phyloP scores from a whole-genome alignment of 2,329 filamentous ascomycete species.

The Zopfia rhizophila region DNA sequence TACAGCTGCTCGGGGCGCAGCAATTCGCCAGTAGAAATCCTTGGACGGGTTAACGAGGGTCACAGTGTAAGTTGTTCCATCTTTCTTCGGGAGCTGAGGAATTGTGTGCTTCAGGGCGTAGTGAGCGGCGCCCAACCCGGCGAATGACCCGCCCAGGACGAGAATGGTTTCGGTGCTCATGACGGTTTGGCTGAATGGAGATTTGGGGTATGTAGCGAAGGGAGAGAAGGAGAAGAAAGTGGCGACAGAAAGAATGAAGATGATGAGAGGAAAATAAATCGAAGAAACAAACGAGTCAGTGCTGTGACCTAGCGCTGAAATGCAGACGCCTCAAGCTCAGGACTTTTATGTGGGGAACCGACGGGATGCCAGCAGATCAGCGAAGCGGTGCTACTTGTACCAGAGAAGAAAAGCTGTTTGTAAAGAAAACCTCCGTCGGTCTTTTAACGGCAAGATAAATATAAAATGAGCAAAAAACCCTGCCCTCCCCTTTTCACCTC shows the following conservation, averaged over 20 bases:
- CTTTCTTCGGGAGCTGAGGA: slow-evolving; percentile 46
- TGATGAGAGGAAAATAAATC: slow-evolving; percentile 9
- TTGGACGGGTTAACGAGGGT: slow-evolving; percentile 66
- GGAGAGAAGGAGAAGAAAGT: slow-evolving; percentile 5
- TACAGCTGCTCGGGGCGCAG: slow-evolving; percentile 64
- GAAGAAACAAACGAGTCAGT: slow-evolving; percentile 14
- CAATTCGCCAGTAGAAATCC: slow-evolving; percentile 65
- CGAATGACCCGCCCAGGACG: slow-evolving; percentile 49
- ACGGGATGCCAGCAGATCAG: too few relatives aligned
- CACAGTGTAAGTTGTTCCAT: slow-evolving; percentile 60
- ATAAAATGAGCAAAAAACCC: too few relatives aligned
- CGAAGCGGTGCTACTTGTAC: too few relatives aligned
- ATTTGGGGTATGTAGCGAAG: slow-evolving; percentile 17
- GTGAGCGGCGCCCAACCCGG: slow-evolving; percentile 49
- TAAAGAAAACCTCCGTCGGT: too few relatives aligned
- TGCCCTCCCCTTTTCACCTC: too few relatives aligned
- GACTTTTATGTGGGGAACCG: slow-evolving; percentile 31
- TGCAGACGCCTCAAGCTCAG: slow-evolving; percentile 14
- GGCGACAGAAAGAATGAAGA: neutral
- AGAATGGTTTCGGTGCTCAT: slow-evolving; percentile 51
- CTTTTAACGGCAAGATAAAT: too few relatives aligned
- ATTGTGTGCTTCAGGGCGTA: slow-evolving; percentile 48
- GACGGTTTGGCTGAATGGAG: neutral
- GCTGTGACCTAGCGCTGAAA: slow-evolving; percentile 20
- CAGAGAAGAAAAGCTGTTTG: too few relatives aligned